Conservation (phyloP, 2,329 filamentous ascomycete species). For the Thelonectria rubi region DNA sequence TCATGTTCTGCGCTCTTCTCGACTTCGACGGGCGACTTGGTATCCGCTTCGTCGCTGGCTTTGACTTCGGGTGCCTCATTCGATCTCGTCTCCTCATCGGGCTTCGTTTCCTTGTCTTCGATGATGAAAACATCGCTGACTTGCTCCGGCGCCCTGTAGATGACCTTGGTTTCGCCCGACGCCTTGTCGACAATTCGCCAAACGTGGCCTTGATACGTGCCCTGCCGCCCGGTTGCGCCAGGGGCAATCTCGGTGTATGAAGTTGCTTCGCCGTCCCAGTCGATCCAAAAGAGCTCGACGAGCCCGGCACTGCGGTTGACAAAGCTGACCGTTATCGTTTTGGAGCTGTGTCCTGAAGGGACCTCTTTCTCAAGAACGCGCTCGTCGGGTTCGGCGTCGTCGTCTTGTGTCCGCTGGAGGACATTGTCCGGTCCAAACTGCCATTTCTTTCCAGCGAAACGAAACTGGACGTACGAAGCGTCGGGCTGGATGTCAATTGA, state of each 20-base stretch:
- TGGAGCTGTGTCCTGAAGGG: constrained; percentile 28
- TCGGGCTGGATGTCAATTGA: constrained; percentile 35
- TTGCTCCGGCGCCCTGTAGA: constrained; percentile 29
- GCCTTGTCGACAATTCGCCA: constrained; percentile 32
- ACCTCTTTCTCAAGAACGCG: constrained; percentile 30
- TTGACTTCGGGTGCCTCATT: background rate
- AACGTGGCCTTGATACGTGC: constrained; percentile 35
- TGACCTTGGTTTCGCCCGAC: constrained; percentile 18
- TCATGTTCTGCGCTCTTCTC: background rate
- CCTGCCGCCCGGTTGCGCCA: constrained; percentile 26
- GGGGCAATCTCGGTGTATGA: constrained; percentile 30
- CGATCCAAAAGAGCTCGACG: constrained; percentile 39
- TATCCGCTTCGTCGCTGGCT: background rate
- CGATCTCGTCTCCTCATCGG: background rate
- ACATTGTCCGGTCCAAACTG: constrained; percentile 29
- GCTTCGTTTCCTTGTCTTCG: constrained; percentile 7
- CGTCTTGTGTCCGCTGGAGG: constrained; percentile 32
- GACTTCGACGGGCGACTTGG: background rate
- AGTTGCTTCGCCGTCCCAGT: constrained; percentile 30
- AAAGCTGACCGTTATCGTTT: constrained; percentile 33
- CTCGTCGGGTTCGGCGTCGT: constrained; percentile 16
- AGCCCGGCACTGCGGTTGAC: constrained; percentile 35
- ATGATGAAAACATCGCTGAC: constrained; percentile 28
- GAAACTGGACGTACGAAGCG: constrained; percentile 31
- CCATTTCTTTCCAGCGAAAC: constrained; percentile 29